Conservation (phyloP, 768 basidiomycete species). For the Agaricus bisporus region DNA sequence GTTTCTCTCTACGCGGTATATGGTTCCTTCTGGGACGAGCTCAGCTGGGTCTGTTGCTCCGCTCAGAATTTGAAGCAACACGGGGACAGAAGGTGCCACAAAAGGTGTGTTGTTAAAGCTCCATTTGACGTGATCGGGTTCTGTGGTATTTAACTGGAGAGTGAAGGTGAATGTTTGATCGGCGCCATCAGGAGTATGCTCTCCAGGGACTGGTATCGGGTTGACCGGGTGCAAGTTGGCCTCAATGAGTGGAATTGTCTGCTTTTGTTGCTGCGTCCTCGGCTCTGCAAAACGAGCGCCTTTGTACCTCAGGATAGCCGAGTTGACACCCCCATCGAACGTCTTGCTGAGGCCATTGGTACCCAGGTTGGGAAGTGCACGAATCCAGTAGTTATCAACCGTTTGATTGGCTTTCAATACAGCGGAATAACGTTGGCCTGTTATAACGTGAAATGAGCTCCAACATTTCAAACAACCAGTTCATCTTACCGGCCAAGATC, state of each 20-base stretch:
- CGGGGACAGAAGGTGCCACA: conserved; percentile 36
- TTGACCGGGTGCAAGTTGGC: conserved; percentile 31
- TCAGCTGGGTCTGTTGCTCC: conserved; percentile 40
- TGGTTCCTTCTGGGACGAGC: conserved; percentile 41
- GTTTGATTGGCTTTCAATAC: conserved; percentile 33
- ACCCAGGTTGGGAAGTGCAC: conserved; percentile 20
- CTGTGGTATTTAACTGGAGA: background rate
- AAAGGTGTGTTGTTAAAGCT: conserved; percentile 26
- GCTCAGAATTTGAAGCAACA: conserved; percentile 54
- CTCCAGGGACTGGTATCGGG: conserved; percentile 23
- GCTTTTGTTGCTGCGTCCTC: conserved; percentile 12
- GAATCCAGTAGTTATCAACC: conserved; percentile 39
- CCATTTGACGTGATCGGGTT: conserved; percentile 4
- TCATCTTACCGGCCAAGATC: conserved; percentile 26
- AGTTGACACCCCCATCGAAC: conserved; percentile 30
- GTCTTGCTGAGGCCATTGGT: conserved; percentile 9
- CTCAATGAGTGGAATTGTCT: conserved; percentile 26
- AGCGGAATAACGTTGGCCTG: conserved; percentile 34
- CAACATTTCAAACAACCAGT: too few relatives aligned
- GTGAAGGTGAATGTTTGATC: background rate
- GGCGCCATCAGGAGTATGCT: background rate
- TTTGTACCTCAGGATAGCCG: conserved; percentile 37
- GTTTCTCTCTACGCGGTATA: conserved; percentile 43
- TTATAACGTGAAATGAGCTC: background rate
- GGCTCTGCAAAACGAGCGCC: conserved; percentile 29